Evolutionary conservation across 108 stramenopile genomes (phyloP), one percentile per base, ranked within the genome.

Genomic region (Bacterosira constricta): DNA sequence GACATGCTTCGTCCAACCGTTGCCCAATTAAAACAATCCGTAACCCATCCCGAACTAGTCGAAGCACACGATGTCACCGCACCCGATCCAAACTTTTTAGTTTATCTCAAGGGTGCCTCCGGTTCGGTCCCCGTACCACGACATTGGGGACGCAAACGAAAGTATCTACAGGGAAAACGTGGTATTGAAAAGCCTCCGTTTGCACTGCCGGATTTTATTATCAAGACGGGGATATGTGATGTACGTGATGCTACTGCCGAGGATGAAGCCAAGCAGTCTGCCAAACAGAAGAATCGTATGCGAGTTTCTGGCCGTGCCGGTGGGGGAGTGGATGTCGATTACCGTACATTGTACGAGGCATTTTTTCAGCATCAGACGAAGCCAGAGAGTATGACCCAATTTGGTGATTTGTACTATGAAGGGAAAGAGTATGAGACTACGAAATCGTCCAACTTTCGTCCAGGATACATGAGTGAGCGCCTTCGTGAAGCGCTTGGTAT

Each of bases 341-440:
- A 98, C 68, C 90, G 96, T 45, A 90, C 94, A 7, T 80, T 99
- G 10, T 90, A 99, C 60, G 97, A 98, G 55, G 99, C 99, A 17
- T 99, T 99, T 80, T 99, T 99, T 90, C 90, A 95, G 67, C 86
- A 96, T 73, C 97, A 99, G 84, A 98, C 97, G 42, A 99, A 99
- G 77, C 98, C 98, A 12, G 27, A 46, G 26, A 77, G 78, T 17
- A 50, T 93, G 63, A 92, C 89, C 0, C 52, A 66, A 13, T 91
- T 92, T 67, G 99, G 98, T 1, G 98, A 99, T 68, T 63, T 98
- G 26, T 99, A 99, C 70, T 98, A 98, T 77, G 99, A 99, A 77
- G 98, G 98, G 31, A 99, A 97, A 64, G 99, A 98, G 77, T 85
- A 95, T 42, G 98, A 99, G 83, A 91, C 81, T 13, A 63, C 46